phyloP scores from a whole-genome alignment of 148 eudicot species.

The Persicaria maculosa region DNA sequence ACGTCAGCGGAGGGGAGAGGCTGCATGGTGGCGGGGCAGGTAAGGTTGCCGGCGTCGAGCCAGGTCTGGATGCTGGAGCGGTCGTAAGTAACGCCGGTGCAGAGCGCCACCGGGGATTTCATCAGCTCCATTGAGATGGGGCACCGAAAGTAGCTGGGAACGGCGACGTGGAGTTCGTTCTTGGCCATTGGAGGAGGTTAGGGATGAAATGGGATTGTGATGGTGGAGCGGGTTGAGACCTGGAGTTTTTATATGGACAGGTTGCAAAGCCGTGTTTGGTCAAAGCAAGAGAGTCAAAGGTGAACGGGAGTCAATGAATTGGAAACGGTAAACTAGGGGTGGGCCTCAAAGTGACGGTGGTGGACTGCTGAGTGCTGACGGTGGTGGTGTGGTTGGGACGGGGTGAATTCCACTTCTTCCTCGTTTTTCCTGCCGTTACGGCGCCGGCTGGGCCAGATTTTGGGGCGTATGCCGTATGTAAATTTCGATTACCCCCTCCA shows the following conservation, averaged over 20 bases:
- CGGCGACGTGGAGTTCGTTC: conserved; percentile 31
- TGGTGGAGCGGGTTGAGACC: neutral
- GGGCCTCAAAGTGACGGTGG: conserved; percentile 4
- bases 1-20: conserved; percentile 46
- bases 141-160: conserved; percentile 50
- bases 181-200: neutral
- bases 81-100: conserved; percentile 72
- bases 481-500: too few species aligned
- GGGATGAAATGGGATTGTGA: neutral
- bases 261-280: neutral
- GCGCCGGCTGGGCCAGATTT: neutral
- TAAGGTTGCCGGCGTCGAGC: conserved; percentile 61
- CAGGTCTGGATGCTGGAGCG: conserved; percentile 56
- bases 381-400: neutral
- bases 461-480: neutral
- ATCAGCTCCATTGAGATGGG: conserved; percentile 66
- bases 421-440: neutral
- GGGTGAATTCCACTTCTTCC: neutral
- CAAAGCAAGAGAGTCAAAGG: neutral
- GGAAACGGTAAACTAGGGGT: neutral
- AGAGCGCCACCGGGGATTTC: conserved; percentile 58
- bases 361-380: neutral
- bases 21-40: conserved; percentile 75
- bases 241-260: neutral
- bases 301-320: neutral